phyloP scores from a whole-genome alignment of 176 grass and related monocot genomes.

The Triticum monococcum region DNA sequence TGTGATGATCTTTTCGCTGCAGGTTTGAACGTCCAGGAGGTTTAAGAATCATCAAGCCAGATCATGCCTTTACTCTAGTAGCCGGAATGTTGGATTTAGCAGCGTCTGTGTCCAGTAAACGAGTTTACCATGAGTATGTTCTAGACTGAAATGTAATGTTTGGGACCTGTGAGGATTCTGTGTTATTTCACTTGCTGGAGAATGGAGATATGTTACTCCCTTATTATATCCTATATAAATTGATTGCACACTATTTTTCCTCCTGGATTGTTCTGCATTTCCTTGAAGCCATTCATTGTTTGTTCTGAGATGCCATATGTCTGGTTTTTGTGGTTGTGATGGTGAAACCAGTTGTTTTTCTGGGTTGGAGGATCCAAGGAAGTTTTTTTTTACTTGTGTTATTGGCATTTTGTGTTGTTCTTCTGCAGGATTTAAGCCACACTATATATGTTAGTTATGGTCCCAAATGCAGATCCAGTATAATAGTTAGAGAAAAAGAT shows the following conservation, averaged over 20 bases:
- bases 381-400: not conserved
- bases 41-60: conserved; percentile 35
- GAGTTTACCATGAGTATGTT: not conserved
- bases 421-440: fast-evolving
- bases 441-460: too few relatives aligned
- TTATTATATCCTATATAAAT: not conserved
- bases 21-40: conserved; percentile 69
- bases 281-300: not conserved
- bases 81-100: not conserved
- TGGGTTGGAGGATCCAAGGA: not conserved
- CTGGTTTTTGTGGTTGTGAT: too few relatives aligned
- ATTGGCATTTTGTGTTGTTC: too few relatives aligned
- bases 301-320: too few relatives aligned
- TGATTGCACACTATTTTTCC: not conserved
- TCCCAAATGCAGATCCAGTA: too few relatives aligned
- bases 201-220: not conserved
- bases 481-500: too few relatives aligned
- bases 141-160: not conserved
- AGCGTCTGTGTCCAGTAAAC: not conserved
- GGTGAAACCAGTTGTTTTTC: not conserved
- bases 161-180: not conserved
- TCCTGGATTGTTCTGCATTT: not conserved
- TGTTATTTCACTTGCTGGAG: not conserved
- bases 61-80: not conserved
- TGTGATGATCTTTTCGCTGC: not conserved